Evolutionary conservation across 345 rosid genomes (phyloP), one percentile per base, ranked within the genome.

Genomic region (Eucalyptus fibrosa): DNA sequence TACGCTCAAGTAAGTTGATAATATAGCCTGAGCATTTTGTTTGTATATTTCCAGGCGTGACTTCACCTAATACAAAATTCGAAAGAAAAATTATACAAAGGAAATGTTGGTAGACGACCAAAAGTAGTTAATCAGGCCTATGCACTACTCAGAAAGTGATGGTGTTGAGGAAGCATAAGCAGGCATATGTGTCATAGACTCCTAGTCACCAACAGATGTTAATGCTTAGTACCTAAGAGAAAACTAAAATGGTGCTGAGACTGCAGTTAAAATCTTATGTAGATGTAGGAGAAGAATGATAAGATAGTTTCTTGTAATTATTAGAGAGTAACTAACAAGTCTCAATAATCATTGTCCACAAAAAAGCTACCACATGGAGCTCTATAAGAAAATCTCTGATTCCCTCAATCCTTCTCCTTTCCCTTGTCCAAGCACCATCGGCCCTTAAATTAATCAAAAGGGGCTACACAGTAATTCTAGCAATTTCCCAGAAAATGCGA

Each of bases 41-140:
- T 96, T 96, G 95, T 96, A 96, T 93, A 95, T 94, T 90, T 97
- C 93, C 88, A 97, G 88, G 9, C 98, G 96, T 62, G 97, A 91
- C 92, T 95, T 97, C 28, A 93, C 99, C 99, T 96, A 67, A 86
- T 65, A 89, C 44, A 88, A 89, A 44, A 37, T 44, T 82, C 50
- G 26, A 40, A 88, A 88, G 80, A 65, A 37, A 87, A 34, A 53
- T 86, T 34, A 86, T n/a, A 87, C 26, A 51, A 24, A 53, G 42
- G 12, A 87, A 34, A 19, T 37, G 15, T 21, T 34, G 12, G 21
- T 87, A 51, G 60, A 37, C 8, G 11, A 53, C 30, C 67, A 34
- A 24, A 86, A 72, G 82, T 72, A 69, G 45, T 42, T 72, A 72
- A 19, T 72, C 82, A 72, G 82, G 82, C 26, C 82, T 72, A 34